A percentile compares a stretch with the other conserved stretches of the same genome.
phyloP scores from a whole-genome alignment of 1,139 yeast species.

The Candida tropicalis region DNA sequence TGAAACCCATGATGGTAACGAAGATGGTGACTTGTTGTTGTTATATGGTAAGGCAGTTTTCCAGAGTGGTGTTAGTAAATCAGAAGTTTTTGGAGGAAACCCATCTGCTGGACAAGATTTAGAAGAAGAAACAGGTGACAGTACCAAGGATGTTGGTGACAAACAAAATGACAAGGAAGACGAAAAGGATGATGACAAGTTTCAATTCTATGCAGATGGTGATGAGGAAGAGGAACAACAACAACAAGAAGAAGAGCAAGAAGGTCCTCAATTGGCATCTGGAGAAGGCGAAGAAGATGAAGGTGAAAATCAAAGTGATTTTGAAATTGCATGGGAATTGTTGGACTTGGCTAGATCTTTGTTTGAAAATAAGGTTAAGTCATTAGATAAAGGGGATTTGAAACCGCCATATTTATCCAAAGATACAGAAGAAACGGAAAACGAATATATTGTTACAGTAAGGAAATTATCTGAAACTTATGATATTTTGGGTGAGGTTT shows the following conservation, averaged over 20 bases:
- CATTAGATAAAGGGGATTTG: conserved; percentile 19
- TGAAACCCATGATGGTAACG: conserved; percentile 47
- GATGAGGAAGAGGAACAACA: conserved; percentile 31
- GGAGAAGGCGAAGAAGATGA: conserved; percentile 35
- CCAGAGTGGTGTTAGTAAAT: conserved; percentile 71
- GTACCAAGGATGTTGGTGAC: conserved; percentile 22
- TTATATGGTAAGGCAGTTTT: conserved; percentile 82
- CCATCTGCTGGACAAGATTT: conserved; percentile 23
- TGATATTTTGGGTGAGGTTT: conserved; percentile 85
- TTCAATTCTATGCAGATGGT: conserved; percentile 60
- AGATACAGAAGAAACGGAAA: conserved; percentile 34
- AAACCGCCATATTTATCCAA: conserved; percentile 34
- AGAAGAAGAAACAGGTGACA: conserved; percentile 16
- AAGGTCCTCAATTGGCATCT: conserved; percentile 20
- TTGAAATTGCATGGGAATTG: conserved; percentile 87
- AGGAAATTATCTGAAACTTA: conserved; percentile 72
- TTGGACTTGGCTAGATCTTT: conserved; percentile 73
- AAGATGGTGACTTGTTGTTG: conserved; percentile 71
- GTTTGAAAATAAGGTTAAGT: conserved; percentile 50
- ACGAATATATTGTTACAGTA: conserved; percentile 38
- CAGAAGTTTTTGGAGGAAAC: conserved; percentile 78
- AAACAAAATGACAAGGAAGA: conserved; percentile 19
- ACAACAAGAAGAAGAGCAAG: conserved; percentile 32
- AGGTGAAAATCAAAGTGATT: conserved; percentile 65
- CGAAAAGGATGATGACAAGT: conserved; percentile 37